Conservation (phyloP, 225 moss, liverwort and hornwort species). For the Marchantia paleacea region DNA sequence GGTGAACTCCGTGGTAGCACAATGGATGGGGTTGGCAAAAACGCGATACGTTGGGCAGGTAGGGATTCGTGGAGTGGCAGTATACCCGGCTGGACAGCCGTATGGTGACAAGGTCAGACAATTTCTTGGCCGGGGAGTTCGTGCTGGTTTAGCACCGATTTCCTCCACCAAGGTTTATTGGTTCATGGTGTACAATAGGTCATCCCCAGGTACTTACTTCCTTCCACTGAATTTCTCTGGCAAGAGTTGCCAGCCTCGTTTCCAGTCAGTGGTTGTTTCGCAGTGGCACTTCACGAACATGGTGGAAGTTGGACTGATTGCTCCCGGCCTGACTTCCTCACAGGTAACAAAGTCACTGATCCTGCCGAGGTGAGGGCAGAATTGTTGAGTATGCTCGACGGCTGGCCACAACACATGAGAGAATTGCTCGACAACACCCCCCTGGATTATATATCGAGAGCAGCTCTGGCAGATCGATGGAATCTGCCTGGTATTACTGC, state of each 20-base stretch:
- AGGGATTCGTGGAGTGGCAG: conserved; percentile 52
- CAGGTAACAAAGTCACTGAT: conserved; percentile 44
- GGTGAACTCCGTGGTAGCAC: conserved; percentile 57
- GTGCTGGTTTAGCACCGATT: conserved; percentile 43
- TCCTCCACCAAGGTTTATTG: conserved; percentile 58
- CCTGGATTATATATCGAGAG: conserved; percentile 30
- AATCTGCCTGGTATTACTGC: conserved; percentile 38
- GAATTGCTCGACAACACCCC: conserved; percentile 39
- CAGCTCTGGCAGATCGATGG: conserved; percentile 37
- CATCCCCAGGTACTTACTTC: conserved; percentile 40
- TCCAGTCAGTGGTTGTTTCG: not conserved
- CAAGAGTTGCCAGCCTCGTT: not conserved
- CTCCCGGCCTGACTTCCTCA: not conserved
- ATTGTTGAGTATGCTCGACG: conserved; percentile 18
- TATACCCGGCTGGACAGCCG: conserved; percentile 48
- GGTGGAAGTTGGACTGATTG: not conserved
- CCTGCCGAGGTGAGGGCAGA: conserved; percentile 50
- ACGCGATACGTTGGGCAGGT: conserved; percentile 49
- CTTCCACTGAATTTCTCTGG: no score
- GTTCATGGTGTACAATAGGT: conserved; percentile 48
- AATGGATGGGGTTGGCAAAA: conserved; percentile 56
- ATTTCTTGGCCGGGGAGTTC: conserved; percentile 44
- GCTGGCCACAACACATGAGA: conserved; percentile 31
- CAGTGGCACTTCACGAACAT: not conserved
- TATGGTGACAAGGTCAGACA: conserved; percentile 33